Evolutionary conservation across 805 yeast genomes (phyloP), one percentile per base, ranked within the genome.

Genomic region (Priceomyces haplophilus): DNA sequence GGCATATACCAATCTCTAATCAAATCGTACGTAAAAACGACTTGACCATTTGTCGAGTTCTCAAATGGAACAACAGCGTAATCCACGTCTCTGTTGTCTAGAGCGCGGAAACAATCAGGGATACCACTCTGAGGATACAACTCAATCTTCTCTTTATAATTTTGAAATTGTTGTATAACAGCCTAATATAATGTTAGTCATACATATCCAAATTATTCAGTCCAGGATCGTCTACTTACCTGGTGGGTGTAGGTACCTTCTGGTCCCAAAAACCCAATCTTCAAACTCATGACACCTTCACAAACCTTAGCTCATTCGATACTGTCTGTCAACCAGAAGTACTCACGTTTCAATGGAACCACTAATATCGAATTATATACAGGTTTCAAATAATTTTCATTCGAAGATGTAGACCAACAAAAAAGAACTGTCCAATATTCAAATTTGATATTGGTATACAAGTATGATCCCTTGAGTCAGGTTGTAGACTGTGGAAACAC

Each of bases 1-100:
- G 65, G 64, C 19, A 75, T 57, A 44, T 72, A 73, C 78, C 82
- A 78, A 55, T 85, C 89, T 48, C 96, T 68, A 23, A 91, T 67
- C 11, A 89, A 67, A 56, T 89, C 96, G 59, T 87, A 83, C 0
- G 97, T 87, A 56, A 83, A 78, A 1, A 83, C 85, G 5, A 93
- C 99, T 51, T 85, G 90, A 0, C 99, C 99, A 61, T 91, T 93
- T 1, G 97, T 85, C 3, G 97, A 89, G 65, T 91, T 91, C 55
- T 91, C 97, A 52, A 88, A 78, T 1, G 99, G 99, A 2, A 93
- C 85, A 8, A 89, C 84, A 0, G 91, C 82, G 55, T 69, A 82
- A 41, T 81, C 82, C n/a, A 80, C 81, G 3, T 54, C 51, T 15
- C 64, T 64, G 3, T 61, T 51, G 25, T 73, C 61, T 7, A 84